These are phyloP conservation scores for Colletotrichum salicis DNA, from an alignment of 2,329 filamentous ascomycete genomes.

Conservation along the genomic window DNA sequence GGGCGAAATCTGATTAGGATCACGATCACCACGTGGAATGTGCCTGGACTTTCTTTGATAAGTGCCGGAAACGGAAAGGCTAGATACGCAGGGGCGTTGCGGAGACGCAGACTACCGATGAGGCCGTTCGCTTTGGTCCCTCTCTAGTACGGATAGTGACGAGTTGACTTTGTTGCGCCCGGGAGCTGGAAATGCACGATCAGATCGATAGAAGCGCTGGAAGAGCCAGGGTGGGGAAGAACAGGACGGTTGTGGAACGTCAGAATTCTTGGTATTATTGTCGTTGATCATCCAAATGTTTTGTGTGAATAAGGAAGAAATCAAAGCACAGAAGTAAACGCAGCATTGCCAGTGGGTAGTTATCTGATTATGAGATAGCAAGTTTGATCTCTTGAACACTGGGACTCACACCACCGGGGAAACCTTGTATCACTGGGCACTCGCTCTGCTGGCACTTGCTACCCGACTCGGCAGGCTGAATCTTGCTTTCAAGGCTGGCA, in stretches of 20 bases:
- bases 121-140: neutral
- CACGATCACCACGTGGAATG: constrained; percentile 2
- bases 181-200: neutral
- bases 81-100: neutral
- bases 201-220: neutral
- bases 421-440: constrained; percentile 1
- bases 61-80: constrained; percentile 11
- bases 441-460: constrained; percentile 4
- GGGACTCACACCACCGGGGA: neutral
- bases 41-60: neutral
- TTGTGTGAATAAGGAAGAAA: constrained; percentile 2
- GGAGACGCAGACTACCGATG: neutral
- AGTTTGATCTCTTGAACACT: neutral
- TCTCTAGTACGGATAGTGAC: constrained; percentile 4
- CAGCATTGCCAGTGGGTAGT: neutral
- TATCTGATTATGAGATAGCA: constrained; percentile 13
- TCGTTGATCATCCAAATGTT: neutral
- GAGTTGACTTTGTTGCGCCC: neutral
- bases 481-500: constrained; percentile 17
- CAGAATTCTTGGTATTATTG: neutral
- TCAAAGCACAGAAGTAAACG: neutral
- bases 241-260: neutral
- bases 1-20: neutral
- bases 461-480: constrained; percentile 22
- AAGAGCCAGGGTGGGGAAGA: neutral